Conservation (phyloP, 2,329 filamentous ascomycete genomes). For the Zymoseptoria tritici region DNA sequence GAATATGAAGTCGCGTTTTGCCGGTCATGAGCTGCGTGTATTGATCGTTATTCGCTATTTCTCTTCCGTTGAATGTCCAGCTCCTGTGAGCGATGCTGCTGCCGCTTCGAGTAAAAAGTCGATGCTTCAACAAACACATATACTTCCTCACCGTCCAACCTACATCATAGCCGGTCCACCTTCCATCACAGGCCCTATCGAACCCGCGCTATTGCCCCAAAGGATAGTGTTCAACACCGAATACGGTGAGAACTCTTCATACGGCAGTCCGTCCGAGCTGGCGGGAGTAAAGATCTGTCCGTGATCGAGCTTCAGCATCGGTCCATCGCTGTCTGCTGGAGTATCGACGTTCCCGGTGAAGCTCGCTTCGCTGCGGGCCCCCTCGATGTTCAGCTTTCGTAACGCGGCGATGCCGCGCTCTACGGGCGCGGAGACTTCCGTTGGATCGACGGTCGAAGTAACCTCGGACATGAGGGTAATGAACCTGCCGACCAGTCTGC, state of each 20-base stretch:
- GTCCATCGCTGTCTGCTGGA: slow-evolving; percentile 6
- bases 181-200: neutral
- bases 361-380: slow-evolving; percentile 3
- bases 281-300: slow-evolving; percentile 22
- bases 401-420: slow-evolving; percentile 41
- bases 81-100: too few species aligned
- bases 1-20: too few species aligned
- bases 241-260: slow-evolving; percentile 39
- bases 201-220: slow-evolving; percentile 17
- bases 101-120: too few species aligned
- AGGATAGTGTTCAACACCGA: slow-evolving; percentile 44
- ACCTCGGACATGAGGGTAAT: slow-evolving; percentile 41
- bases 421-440: slow-evolving; percentile 42
- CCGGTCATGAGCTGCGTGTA: too few species aligned
- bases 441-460: slow-evolving; percentile 40
- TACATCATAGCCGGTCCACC: neutral
- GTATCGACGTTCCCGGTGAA: slow-evolving; percentile 1
- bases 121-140: too few species aligned
- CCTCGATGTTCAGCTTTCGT: slow-evolving; percentile 33
- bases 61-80: too few species aligned
- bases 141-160: too few species aligned
- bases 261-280: slow-evolving; percentile 19
- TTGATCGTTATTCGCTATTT: too few species aligned
- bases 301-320: slow-evolving; percentile 17
- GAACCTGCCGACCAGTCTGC: slow-evolving; percentile 39